A percentile compares a stretch with the other conserved stretches of the same genome.
Conservation (phyloP, 192 early-diverging fungal species). For the Coemansia sp. region DNA sequence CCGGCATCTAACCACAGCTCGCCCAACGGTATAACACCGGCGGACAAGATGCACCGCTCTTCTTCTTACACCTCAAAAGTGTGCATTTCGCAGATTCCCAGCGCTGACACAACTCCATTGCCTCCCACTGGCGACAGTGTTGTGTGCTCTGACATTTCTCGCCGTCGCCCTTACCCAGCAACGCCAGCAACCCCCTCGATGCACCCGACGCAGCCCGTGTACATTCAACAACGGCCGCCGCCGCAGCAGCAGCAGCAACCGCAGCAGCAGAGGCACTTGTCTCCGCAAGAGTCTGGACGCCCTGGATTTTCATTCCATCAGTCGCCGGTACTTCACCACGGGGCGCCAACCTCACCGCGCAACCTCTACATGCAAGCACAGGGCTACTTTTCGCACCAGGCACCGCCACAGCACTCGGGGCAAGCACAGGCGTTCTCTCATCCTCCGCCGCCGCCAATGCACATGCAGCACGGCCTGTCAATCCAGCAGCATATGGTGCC, state of each 20-base stretch:
- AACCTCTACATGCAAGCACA: constrained; percentile 29
- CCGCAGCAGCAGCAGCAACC: constrained; percentile 10
- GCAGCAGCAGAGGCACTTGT: background rate
- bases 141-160: constrained; percentile 16
- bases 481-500: constrained; percentile 10
- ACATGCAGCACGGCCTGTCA: constrained; percentile 5
- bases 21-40: constrained; percentile 13
- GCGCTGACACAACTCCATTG: constrained; percentile 7
- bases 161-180: constrained; percentile 9
- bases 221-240: constrained; percentile 23
- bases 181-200: constrained; percentile 19
- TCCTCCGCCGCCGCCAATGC: constrained; percentile 6
- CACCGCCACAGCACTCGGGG: constrained; percentile 5
- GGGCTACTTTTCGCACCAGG: constrained; percentile 27
- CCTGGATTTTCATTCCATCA: constrained; percentile 12
- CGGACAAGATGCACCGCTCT: constrained; percentile 12
- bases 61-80: constrained; percentile 4
- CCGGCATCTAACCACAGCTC: constrained; percentile 38
- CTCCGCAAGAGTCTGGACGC: background rate
- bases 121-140: constrained; percentile 21
- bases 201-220: constrained; percentile 8
- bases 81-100: constrained; percentile 12
- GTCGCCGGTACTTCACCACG: constrained; percentile 16
- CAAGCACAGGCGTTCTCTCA: background rate
- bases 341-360: constrained; percentile 21